These are phyloP conservation scores for Delonix regia DNA, from an alignment of 306 rosid genomes.

Conservation along the genomic window DNA sequence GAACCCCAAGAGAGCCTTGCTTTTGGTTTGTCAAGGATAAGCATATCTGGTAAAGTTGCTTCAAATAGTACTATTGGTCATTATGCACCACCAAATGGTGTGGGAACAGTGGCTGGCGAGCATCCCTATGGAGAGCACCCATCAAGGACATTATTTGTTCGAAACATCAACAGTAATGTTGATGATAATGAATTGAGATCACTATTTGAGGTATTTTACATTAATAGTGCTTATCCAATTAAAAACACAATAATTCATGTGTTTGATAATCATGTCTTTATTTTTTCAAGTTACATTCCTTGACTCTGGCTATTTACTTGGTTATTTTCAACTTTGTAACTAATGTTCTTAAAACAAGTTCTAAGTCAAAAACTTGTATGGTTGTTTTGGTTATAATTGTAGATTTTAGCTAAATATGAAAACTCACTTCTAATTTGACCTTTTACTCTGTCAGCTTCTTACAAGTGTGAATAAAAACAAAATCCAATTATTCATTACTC, in stretches of 20 bases:
- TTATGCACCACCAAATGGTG: conserved; percentile 72
- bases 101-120: conserved; percentile 88
- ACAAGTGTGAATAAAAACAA: neutral
- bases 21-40: conserved; percentile 63
- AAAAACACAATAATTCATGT: conserved; percentile 9
- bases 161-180: conserved; percentile 87
- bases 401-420: neutral
- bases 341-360: neutral
- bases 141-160: conserved; percentile 89
- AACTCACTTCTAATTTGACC: neutral
- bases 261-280: conserved; percentile 6
- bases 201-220: conserved; percentile 76
- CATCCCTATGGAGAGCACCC: conserved; percentile 99
- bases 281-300: neutral
- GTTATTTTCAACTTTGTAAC: neutral
- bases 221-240: conserved; percentile 16
- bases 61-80: conserved; percentile 59
- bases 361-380: too few relatives aligned
- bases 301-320: neutral
- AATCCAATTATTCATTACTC: neutral
- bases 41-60: conserved; percentile 59
- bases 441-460: conserved; percentile 17
- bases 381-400: neutral
- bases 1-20: conserved; percentile 67
- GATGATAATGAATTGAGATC: conserved; percentile 80